phyloP scores from a whole-genome alignment of 1,284 basidiomycete species.

The Cystobasidium slooffiae region DNA sequence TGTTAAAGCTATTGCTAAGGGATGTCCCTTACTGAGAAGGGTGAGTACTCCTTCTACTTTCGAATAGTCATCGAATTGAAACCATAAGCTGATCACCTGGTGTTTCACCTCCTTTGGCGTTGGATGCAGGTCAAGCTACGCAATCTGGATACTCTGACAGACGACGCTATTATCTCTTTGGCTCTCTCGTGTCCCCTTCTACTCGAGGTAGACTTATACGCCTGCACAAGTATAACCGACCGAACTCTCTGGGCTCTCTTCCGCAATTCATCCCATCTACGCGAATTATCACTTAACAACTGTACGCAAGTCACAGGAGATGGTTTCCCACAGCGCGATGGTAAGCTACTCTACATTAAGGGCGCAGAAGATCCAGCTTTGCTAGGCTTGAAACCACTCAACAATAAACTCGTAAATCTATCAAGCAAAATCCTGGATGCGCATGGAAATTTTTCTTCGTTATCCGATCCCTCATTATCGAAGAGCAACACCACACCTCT shows the following conservation, averaged over 20 bases:
- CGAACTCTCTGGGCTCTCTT: slow-evolving; percentile 80
- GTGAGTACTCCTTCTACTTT: too few species aligned
- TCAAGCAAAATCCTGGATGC: slow-evolving; percentile 6
- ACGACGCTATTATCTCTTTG: slow-evolving; percentile 76
- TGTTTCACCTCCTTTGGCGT: background rate
- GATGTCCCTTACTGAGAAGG: slow-evolving; percentile 74
- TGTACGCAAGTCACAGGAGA: slow-evolving; percentile 79
- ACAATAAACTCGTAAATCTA: slow-evolving; percentile 32
- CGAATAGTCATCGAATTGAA: too few species aligned
- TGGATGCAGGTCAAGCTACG: slow-evolving; percentile 76
- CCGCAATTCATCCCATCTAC: slow-evolving; percentile 76
- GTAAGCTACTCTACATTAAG: slow-evolving; percentile 48
- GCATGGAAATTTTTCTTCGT: background rate
- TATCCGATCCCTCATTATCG: background rate
- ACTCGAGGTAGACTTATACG: slow-evolving; percentile 90
- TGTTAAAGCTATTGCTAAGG: slow-evolving; percentile 73
- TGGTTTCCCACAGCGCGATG: slow-evolving; percentile 72
- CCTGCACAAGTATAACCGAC: slow-evolving; percentile 79
- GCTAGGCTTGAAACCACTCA: slow-evolving; percentile 61
- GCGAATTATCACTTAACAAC: slow-evolving; percentile 85
- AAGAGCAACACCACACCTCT: slow-evolving; percentile 8
- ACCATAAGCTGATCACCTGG: too few species aligned
- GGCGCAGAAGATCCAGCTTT: slow-evolving; percentile 63
- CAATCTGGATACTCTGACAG: slow-evolving; percentile 75
- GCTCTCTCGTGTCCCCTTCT: slow-evolving; percentile 83